Base-by-base conservation (phyloP, 139 green algal genomes). In the Coccomyxa sp. region DNA sequence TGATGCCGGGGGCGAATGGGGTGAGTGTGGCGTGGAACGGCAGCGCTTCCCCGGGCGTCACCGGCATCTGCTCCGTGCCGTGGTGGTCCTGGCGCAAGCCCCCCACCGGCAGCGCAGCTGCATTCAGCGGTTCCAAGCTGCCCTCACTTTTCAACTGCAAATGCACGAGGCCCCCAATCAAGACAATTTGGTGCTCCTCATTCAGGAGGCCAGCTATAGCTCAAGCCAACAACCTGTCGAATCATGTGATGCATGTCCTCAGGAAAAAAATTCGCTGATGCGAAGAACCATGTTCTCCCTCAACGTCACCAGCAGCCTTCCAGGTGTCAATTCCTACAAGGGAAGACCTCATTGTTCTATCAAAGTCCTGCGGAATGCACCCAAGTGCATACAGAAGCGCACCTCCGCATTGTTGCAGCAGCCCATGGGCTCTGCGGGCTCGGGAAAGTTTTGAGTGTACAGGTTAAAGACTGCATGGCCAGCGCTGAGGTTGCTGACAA, bases 321-420 rank as follows among this genome's bases (percentile, higher is more conserved):
- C 38, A 51, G 38, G 38, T 51, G 38, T 7, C 38, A 7, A 7
- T 51, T 51, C 38, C 38, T 51, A 11, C 38, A 51, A 51, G 38
- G 38, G 7, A 51, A n/a, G n/a, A 51, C 38, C 38, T 51, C 38
- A 7, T 51, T 7, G 38, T 51, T 51, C 38, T 51, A n/a, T 51
- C 38, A 51, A 51, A 51, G 38, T 51, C 38, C 38, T 51, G 38
- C 38, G 3, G 38, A 3, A 51, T 51, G 38, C 38, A 51, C 3
- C n/a, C 7, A 51, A 51, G 7, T 51, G 38, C 38, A 51, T 51
- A 51, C 38, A 51, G 38, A 51, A 51, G 38, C 38, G 38, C 38
- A 38, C 71, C 71, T 77, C 71, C 14, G 71, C 71, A n/a, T 77
- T 77, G 71, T 77, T 77, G 71, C 71, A 77, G 71, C 71, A 77